These are phyloP conservation scores for Pythium aristosporum DNA, from an alignment of 352 stramenopile genomes.

Conservation along the genomic window DNA sequence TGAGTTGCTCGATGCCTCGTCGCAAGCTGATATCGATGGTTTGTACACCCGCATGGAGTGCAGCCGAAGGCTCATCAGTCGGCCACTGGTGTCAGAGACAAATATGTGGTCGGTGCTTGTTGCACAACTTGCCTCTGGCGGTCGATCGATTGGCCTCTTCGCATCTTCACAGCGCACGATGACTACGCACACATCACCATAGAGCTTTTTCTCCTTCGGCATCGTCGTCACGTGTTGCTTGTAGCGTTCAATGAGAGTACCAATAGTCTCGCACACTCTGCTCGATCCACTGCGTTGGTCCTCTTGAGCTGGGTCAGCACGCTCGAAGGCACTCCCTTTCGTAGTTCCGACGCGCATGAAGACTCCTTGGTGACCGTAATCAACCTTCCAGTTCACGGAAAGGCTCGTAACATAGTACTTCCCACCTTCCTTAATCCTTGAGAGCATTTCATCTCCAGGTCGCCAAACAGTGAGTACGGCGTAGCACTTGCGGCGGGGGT, in stretches of 20 bases:
- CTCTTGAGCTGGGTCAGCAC: not conserved
- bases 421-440: conserved; percentile 43
- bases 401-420: conserved; percentile 66
- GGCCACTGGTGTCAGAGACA: conserved; percentile 46
- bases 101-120: conserved; percentile 46
- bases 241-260: not conserved
- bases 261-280: conserved; percentile 12
- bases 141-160: not conserved
- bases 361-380: conserved; percentile 35
- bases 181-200: conserved; percentile 22
- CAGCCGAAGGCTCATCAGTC: conserved; percentile 60
- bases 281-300: not conserved
- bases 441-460: conserved; percentile 53
- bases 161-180: conserved; percentile 16
- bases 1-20: conserved; percentile 1
- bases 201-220: conserved; percentile 16
- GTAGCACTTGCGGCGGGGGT: conserved; percentile 13
- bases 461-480: conserved; percentile 68
- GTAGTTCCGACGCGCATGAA: conserved; percentile 64
- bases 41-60: conserved; percentile 15
- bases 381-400: conserved; percentile 65
- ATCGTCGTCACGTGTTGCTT: not conserved
- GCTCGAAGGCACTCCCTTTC: conserved; percentile 53
- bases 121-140: not conserved
- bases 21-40: not conserved